Conservation (phyloP, 495 filamentous ascomycete species). For the Bombardia bombarda region DNA sequence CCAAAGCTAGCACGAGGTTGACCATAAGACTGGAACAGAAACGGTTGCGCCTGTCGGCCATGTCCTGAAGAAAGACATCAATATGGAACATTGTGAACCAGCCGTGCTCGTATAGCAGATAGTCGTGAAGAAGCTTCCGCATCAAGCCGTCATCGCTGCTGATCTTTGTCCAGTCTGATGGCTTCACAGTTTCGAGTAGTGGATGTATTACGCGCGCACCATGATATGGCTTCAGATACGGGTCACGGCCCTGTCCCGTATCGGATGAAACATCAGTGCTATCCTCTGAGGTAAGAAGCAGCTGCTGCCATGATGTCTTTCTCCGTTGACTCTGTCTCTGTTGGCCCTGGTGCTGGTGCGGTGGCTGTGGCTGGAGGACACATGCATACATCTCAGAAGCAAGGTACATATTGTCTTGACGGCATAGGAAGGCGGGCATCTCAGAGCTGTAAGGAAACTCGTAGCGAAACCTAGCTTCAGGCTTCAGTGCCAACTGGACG, state of each 20-base stretch:
- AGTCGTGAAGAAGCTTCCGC: slow-evolving; percentile 25
- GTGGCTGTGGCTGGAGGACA: neutral
- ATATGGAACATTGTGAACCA: slow-evolving; percentile 29
- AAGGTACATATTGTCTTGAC: slow-evolving; percentile 27
- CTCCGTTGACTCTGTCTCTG: neutral
- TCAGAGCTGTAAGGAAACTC: slow-evolving; percentile 31
- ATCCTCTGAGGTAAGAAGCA: too few relatives aligned
- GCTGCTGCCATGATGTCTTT: too few relatives aligned
- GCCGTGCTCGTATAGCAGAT: slow-evolving; percentile 30
- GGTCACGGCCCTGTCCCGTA: slow-evolving; percentile 12
- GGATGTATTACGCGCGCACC: slow-evolving; percentile 25
- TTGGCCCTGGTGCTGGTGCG: neutral
- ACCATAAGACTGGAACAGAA: slow-evolving; percentile 32
- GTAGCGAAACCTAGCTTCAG: slow-evolving; percentile 30
- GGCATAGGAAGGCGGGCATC: slow-evolving; percentile 27
- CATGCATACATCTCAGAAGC: slow-evolving; percentile 29
- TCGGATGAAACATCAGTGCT: too few relatives aligned
- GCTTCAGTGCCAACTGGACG: slow-evolving; percentile 27
- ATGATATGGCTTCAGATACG: slow-evolving; percentile 29
- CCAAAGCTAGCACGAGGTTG: slow-evolving; percentile 26
- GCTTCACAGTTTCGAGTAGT: slow-evolving; percentile 17
- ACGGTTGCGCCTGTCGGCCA: slow-evolving; percentile 17
- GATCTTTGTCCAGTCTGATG: slow-evolving; percentile 31
- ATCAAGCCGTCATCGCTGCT: slow-evolving; percentile 25
- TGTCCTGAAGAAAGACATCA: slow-evolving; percentile 29